These are phyloP conservation scores for Ceratocystis diversiconidia DNA, from an alignment of 2,329 filamentous ascomycete genomes.

Conservation along the genomic window DNA sequence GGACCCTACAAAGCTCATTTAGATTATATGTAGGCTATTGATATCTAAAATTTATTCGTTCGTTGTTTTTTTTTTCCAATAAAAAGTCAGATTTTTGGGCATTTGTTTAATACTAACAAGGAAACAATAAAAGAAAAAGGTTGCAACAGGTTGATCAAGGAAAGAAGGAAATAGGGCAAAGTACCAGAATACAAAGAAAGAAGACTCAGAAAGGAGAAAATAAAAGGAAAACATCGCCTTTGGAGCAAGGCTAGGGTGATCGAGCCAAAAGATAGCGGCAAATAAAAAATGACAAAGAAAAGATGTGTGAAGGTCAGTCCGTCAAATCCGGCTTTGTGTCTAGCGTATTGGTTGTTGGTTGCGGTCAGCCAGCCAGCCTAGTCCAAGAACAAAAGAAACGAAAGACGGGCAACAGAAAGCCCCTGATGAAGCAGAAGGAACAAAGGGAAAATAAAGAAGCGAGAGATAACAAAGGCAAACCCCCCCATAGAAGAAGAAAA, in stretches of 20 bases:
- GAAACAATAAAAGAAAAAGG: slow-evolving; percentile 3
- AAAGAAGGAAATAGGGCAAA: too few relatives aligned
- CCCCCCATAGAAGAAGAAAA: background rate
- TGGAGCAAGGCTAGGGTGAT: too few relatives aligned
- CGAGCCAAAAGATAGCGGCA: too few relatives aligned
- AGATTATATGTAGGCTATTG: too few relatives aligned
- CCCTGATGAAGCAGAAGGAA: background rate
- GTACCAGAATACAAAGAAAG: background rate
- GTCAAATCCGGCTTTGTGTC: too few relatives aligned
- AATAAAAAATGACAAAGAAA: too few relatives aligned
- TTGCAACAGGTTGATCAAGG: background rate
- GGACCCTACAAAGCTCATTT: too few relatives aligned
- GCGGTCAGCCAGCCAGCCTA: too few relatives aligned
- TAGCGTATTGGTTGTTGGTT: too few relatives aligned
- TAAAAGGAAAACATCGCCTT: background rate
- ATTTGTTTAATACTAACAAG: slow-evolving; percentile 15
- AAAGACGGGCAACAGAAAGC: background rate
- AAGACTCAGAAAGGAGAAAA: background rate
- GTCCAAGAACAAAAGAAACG: background rate
- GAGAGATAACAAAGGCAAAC: background rate
- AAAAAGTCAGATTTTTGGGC: background rate
- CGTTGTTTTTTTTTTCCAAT: background rate
- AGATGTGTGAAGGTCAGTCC: too few relatives aligned
- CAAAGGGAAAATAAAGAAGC: background rate
- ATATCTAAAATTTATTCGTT: background rate